Base-by-base conservation (phyloP, 2,329 filamentous ascomycete genomes). In the Diaporthe sp. region DNA sequence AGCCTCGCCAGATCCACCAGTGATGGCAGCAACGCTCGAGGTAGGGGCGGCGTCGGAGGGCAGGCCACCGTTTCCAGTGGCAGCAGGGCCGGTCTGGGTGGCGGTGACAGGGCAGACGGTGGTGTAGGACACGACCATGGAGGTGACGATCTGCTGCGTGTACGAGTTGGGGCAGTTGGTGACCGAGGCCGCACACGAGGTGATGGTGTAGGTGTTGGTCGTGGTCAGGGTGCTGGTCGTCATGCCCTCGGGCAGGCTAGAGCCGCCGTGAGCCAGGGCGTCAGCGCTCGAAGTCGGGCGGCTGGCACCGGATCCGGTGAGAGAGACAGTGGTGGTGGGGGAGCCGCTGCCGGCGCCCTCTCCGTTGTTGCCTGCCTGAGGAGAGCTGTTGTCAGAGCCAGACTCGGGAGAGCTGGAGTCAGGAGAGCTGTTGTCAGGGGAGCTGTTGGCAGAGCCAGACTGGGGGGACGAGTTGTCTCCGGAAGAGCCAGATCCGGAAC, bases 201-300 rank as follows among this genome's bases (percentile, higher is more conserved):
- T 82, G 77, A 82, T 79, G 70, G 81, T 82, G 78, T 80, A 82
- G n/a, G 75, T 78, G 44, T 78, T 77, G 22, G 81, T 82, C 57
- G 75, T 63, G 31, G 72, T 67, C 74, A 79, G 47, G 17, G 80
- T 82, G 70, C 78, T 80, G 17, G 79, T 81, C 57, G 75, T 78
- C 72, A 76, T 75, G 63, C 73, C 76, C 72, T 49, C 60, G 53
- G 67, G 58, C 55, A 75, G 72, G 34, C 13, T n/a, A 17, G 72
- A 71, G 57, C 53, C 39, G 57, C 70, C 49, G 37, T 74, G 63
- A 25, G 61, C 61, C 55, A 70, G 55, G 53, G 74, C 68, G 31
- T 71, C 75, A 37, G 72, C 61, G 67, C 67, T 67, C 20, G 72
- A 61, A 25, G 49, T 63, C 20, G 47, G 53, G 68, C 31, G n/a